These are phyloP conservation scores for Fonsecaea monophora DNA, from an alignment of 2,329 filamentous ascomycete species.

Conservation along the genomic window DNA sequence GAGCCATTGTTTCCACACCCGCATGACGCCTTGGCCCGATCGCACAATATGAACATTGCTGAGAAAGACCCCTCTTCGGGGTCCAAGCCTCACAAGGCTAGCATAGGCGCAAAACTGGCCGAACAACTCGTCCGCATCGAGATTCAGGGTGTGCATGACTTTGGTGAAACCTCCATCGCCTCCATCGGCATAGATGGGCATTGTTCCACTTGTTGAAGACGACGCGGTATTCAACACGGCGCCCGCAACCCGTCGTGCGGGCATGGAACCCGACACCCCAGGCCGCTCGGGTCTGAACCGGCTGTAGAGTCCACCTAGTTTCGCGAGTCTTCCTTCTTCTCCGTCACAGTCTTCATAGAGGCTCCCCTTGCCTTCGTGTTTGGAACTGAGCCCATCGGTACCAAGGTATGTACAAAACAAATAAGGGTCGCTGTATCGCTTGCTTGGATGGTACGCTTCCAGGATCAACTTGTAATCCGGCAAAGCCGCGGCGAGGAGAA, in stretches of 20 bases:
- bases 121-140: constrained; percentile 75
- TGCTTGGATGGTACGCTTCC: constrained; percentile 77
- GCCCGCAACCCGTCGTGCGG: constrained; percentile 43
- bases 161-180: constrained; percentile 45
- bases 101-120: constrained; percentile 73
- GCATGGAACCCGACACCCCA: constrained; percentile 48
- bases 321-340: constrained; percentile 50
- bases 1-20: constrained; percentile 77
- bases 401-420: constrained; percentile 72
- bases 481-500: constrained; percentile 65
- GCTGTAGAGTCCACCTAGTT: constrained; percentile 68
- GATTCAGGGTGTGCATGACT: constrained; percentile 65
- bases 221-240: constrained; percentile 52
- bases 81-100: constrained; percentile 71
- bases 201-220: constrained; percentile 52
- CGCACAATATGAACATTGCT: constrained; percentile 72
- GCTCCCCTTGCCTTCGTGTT: constrained; percentile 50
- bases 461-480: constrained; percentile 72
- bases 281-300: constrained; percentile 71
- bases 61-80: constrained; percentile 66
- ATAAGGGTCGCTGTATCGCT: constrained; percentile 70
- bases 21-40: constrained; percentile 61
- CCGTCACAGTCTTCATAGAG: constrained; percentile 45
- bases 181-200: constrained; percentile 35
- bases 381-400: constrained; percentile 64